Percentiles rank a stretch among this genome's conserved stretches.
Evolutionary conservation across 306 rosid genomes (phyloP).

Genomic region (Begonia peltatifolia): DNA sequence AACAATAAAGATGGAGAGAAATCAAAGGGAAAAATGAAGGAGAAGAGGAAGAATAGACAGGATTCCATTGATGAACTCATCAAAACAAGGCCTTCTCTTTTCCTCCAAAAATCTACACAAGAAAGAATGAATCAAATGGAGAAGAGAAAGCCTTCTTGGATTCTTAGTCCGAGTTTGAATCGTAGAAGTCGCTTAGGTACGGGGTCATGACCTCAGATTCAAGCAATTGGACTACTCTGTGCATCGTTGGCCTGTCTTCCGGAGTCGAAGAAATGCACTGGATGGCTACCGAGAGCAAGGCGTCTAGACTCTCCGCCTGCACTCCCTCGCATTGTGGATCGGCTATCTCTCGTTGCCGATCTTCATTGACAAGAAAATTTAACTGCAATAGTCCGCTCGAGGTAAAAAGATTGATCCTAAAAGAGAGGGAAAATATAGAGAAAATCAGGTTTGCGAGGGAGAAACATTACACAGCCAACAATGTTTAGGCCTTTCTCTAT

Average conservation of each 20-base stretch:
- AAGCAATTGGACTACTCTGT: conserved; percentile 82
- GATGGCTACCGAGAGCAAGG: conserved; percentile 66
- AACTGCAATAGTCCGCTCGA: conserved; percentile 29
- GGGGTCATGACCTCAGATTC: conserved; percentile 97
- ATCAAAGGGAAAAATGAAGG: too few relatives aligned
- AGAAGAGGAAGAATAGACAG: too few relatives aligned
- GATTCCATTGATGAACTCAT: too few relatives aligned
- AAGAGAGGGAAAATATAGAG: too few relatives aligned
- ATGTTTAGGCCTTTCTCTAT: conserved; percentile 94
- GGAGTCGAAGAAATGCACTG: conserved; percentile 87
- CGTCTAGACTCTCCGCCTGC: conserved; percentile 80
- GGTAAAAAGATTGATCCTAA: too few relatives aligned
- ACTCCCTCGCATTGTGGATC: conserved; percentile 76
- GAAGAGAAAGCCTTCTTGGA: too few relatives aligned
- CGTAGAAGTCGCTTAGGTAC: conserved; percentile 91
- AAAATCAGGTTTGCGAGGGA: background rate
- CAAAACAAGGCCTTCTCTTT: too few relatives aligned
- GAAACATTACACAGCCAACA: conserved; percentile 86
- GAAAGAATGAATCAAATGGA: too few relatives aligned
- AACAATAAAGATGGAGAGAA: too few relatives aligned
- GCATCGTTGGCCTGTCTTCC: conserved; percentile 95
- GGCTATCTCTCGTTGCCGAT: conserved; percentile 73
- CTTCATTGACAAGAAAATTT: conserved; percentile 71
- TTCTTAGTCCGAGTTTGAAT: conserved; percentile 63
- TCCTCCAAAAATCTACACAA: too few relatives aligned